A percentile compares a stretch with the other conserved stretches of the same genome.
Conservation (phyloP, 176 grass and related monocot species). For the Oryza glumipatula region DNA sequence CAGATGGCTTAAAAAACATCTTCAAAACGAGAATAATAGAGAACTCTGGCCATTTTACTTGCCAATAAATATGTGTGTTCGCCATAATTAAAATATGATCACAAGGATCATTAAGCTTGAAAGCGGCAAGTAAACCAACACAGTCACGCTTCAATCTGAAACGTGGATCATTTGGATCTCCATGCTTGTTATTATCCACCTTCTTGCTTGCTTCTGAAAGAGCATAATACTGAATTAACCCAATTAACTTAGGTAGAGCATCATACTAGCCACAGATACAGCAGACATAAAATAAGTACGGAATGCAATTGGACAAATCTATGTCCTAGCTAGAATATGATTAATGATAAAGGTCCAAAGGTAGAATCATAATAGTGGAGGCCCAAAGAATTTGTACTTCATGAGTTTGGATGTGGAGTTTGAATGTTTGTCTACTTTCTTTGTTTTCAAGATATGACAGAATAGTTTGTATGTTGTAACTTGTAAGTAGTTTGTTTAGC, state of each 20-base stretch:
- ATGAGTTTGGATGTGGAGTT: background rate
- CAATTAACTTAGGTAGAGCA: background rate
- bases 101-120: conserved; percentile 82
- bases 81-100: conserved; percentile 75
- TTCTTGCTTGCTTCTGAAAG: conserved; percentile 48
- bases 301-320: background rate
- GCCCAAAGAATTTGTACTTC: background rate
- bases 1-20: conserved; percentile 14
- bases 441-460: background rate
- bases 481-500: background rate
- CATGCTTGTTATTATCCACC: conserved; percentile 35
- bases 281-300: conserved; percentile 20
- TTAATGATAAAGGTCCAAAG: conserved; percentile 1
- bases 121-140: conserved; percentile 85
- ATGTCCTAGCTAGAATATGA: background rate
- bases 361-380: conserved; percentile 2
- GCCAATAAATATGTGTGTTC: conserved; percentile 97
- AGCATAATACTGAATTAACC: background rate
- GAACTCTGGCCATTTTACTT: conserved; percentile 35
- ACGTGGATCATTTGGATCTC: conserved; percentile 87
- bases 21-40: background rate
- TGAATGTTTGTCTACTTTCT: background rate
- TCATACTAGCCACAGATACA: conserved; percentile 28
- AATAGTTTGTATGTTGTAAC: background rate
- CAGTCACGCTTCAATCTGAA: conserved; percentile 89